Conservation (phyloP, 164 flowering plant species). For the Echeveria elegans region DNA sequence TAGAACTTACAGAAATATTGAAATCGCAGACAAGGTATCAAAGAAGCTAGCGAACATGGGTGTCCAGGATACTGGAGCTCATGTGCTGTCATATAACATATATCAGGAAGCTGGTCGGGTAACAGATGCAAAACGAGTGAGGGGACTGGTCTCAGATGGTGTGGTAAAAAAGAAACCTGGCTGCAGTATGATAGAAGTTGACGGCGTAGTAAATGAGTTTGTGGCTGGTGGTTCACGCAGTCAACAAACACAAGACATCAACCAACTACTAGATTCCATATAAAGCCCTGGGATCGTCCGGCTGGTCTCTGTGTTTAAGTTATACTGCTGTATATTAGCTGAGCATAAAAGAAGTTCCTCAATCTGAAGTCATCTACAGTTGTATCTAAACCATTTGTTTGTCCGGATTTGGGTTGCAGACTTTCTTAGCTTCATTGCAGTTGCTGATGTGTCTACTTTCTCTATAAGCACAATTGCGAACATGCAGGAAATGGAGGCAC, state of each 20-base stretch:
- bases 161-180: conserved; percentile 32
- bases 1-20: not conserved
- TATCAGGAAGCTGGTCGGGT: conserved; percentile 55
- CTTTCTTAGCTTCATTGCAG: too few species aligned
- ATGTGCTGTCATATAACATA: conserved; percentile 43
- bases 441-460: too few species aligned
- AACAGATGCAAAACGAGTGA: conserved; percentile 33
- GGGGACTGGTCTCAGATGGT: conserved; percentile 28
- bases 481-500: too few species aligned
- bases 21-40: conserved; percentile 13
- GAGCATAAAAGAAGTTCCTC: not conserved
- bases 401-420: too few species aligned
- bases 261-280: conserved; percentile 32
- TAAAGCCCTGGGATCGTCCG: conserved; percentile 16
- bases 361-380: too few species aligned
- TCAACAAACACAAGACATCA: conserved; percentile 27
- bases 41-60: conserved; percentile 30
- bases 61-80: conserved; percentile 37
- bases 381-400: too few species aligned
- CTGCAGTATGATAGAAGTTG: not conserved
- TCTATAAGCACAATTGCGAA: too few species aligned
- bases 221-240: conserved; percentile 40
- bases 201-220: not conserved
- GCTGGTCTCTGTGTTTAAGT: not conserved
- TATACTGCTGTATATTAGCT: too few species aligned